These are phyloP conservation scores for Medicago ruthenica DNA, from an alignment of 306 rosid genomes.

Conservation along the genomic window DNA sequence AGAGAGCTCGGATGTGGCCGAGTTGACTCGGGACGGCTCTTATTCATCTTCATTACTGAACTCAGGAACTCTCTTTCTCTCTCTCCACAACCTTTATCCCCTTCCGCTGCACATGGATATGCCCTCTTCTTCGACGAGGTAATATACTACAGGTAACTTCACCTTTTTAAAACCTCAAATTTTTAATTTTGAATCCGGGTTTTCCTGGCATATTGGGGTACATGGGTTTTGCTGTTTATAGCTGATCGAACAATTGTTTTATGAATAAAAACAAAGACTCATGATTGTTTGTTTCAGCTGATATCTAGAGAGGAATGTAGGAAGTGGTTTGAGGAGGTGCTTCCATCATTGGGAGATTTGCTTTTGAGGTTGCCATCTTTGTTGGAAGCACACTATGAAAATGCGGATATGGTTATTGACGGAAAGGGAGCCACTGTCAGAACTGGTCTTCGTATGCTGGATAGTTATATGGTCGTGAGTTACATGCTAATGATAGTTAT, in stretches of 20 bases:
- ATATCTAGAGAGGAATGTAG: conserved; percentile 61
- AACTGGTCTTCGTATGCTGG: conserved; percentile 73
- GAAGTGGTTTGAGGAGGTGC: conserved; percentile 72
- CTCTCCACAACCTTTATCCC: conserved; percentile 51
- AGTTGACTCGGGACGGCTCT: conserved; percentile 58
- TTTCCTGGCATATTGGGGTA: conserved; percentile 13
- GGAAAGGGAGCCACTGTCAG: conserved; percentile 39
- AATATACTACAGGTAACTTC: conserved; percentile 27
- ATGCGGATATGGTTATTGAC: conserved; percentile 46
- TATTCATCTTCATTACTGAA: conserved; percentile 61
- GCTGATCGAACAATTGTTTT: not conserved
- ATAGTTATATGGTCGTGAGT: conserved; percentile 16
- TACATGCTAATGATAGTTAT: not conserved
- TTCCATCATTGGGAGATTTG: conserved; percentile 77
- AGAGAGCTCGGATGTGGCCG: conserved; percentile 55
- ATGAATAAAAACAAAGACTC: conserved; percentile 7
- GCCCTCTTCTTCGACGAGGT: conserved; percentile 84
- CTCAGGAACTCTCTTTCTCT: conserved; percentile 65
- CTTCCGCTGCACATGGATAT: conserved; percentile 62
- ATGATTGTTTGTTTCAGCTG: conserved; percentile 56
- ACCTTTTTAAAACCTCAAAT: not conserved
- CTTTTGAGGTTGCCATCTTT: conserved; percentile 75
- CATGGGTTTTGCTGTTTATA: conserved; percentile 8
- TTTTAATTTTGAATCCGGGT: not conserved
- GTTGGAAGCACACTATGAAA: conserved; percentile 76